Base-by-base conservation (phyloP, 495 filamentous ascomycete genomes). In the Daldinia vernicosa region DNA sequence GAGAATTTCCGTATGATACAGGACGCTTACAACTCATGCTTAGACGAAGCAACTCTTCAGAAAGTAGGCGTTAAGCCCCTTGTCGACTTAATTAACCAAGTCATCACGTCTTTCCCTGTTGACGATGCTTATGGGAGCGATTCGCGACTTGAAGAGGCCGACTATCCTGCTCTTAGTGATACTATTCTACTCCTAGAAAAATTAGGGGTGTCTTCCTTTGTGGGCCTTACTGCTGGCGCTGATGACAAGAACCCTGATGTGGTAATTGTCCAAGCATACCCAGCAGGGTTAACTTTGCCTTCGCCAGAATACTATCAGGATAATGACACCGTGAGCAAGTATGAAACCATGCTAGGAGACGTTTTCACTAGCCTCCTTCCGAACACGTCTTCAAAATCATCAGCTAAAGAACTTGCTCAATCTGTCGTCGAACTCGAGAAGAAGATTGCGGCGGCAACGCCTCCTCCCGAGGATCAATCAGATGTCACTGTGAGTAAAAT, bases 1-100 rank as follows among this genome's bases (percentile, higher is more conserved):
- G 77, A 86, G 7, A 93, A 91, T 63, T 92, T 92, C 74, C 73
- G 87, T 52, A 91, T 90, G 80, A 70, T 93, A 62, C 86, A 89
- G 67, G 75, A 81, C 52, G 85, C 83, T 27, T 93, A 92, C 57
- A 76, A 86, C 70, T 86, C 90, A 55, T 93, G 90, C 77, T 81
- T 91, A 76, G 83, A 92, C 74, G 85, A 88, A 71, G 71, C 79
- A 4, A 75, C 77, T 15, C 82, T 91, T 60, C 82, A 82, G 58
- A 75, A 87, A 57, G 74, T 80, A 17, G 90, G 89, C 26, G 79
- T 83, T 47, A 71, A 78, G 60, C 90, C 90, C 2, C 72, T 93
- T 26, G 67, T 77, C 12, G 74, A 84, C 7, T 75, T 92, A 14
- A 68, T 81, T 30, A 53, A 70, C 37, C 26, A 74, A 50, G 50